Percentiles rank a stretch among this genome's conserved stretches.
phyloP scores from a whole-genome alignment of 352 stramenopile genomes.

The Pythium coloratum region DNA sequence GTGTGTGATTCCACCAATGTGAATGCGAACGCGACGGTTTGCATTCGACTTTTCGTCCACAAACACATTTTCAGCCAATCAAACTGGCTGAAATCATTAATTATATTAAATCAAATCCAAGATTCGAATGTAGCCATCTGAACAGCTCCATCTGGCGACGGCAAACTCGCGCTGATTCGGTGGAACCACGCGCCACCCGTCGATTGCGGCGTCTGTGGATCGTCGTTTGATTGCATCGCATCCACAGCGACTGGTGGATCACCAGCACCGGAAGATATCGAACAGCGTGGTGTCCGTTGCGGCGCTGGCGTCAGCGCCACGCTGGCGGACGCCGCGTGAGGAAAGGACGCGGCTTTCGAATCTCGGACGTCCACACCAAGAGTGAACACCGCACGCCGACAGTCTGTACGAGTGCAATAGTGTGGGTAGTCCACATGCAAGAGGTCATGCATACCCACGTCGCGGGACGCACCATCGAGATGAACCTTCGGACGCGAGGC shows the following conservation, averaged over 20 bases:
- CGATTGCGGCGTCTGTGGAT: neutral
- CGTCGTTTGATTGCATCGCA: neutral
- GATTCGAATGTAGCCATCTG: constrained; percentile 4
- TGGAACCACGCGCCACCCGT: neutral
- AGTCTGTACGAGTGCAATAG: too few species aligned
- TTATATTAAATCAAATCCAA: neutral
- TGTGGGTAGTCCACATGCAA: too few species aligned
- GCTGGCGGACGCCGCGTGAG: neutral
- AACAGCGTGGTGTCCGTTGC: neutral
- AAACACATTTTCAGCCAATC: neutral
- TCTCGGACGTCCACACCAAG: too few species aligned
- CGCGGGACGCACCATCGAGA: too few species aligned
- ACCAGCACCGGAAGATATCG: neutral
- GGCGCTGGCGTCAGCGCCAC: neutral
- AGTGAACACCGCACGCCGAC: too few species aligned
- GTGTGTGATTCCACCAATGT: neutral
- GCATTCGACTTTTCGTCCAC: neutral
- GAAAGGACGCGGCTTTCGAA: neutral
- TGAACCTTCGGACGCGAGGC: too few species aligned
- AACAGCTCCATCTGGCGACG: neutral
- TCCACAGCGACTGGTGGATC: neutral
- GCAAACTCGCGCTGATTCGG: neutral
- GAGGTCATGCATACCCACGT: too few species aligned
- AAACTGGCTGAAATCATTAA: neutral
- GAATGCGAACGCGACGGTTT: neutral